phyloP scores from a whole-genome alignment of 2,329 filamentous ascomycete species.

The Calonectria naviculata region DNA sequence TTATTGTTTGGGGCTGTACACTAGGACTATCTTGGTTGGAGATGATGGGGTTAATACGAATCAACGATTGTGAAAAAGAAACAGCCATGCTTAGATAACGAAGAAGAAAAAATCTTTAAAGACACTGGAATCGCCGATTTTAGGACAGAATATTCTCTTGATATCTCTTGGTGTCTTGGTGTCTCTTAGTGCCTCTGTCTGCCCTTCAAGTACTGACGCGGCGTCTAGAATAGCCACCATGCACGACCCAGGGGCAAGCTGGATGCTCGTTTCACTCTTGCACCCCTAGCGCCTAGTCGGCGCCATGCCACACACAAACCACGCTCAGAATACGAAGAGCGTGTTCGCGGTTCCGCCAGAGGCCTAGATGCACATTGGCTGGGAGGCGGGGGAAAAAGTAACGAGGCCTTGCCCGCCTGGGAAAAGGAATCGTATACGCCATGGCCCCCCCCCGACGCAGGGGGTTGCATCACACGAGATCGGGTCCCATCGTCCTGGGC shows the following conservation, averaged over 20 bases:
- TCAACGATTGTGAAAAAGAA: background rate
- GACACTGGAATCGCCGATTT: too few species aligned
- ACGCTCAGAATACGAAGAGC: background rate
- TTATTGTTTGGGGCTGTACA: background rate
- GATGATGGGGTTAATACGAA: background rate
- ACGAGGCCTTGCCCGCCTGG: background rate
- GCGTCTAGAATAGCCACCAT: background rate
- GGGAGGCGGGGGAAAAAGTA: background rate
- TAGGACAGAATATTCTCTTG: too few species aligned
- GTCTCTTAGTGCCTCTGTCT: background rate
- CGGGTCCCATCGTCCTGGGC: background rate
- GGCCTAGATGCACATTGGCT: background rate
- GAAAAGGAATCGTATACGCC: background rate
- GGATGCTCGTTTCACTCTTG: conserved; percentile 2
- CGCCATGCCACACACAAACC: background rate
- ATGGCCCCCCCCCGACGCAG: background rate
- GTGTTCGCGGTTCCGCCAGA: background rate
- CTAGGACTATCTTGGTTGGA: background rate
- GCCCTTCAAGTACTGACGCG: background rate
- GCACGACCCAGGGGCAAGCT: conserved; percentile 1
- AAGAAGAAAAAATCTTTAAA: too few species aligned
- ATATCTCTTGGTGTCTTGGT: background rate
- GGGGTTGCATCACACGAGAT: background rate
- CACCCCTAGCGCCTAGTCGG: background rate
- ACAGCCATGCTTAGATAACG: background rate